Evolutionary conservation across 345 rosid species (phyloP).

Genomic region (Syzygium aqueum): DNA sequence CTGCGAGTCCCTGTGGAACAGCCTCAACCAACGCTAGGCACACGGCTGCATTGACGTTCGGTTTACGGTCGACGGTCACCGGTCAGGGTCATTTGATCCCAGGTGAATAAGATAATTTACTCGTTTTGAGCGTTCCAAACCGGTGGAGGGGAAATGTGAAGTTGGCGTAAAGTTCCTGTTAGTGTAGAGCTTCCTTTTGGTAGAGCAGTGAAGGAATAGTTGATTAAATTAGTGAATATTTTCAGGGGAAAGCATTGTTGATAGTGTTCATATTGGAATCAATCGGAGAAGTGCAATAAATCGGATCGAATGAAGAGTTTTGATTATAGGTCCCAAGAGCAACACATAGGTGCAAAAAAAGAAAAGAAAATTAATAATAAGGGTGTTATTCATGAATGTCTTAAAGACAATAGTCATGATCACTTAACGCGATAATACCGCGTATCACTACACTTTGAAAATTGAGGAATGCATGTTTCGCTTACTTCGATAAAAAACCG

Average conservation of each 20-base stretch:
- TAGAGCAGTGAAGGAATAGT: not conserved
- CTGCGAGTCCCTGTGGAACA: conserved; percentile 82
- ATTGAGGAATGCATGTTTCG: too few species aligned
- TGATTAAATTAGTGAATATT: not conserved
- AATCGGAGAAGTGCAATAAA: not conserved
- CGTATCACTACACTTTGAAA: too few species aligned
- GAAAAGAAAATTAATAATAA: too few species aligned
- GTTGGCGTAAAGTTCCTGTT: not conserved
- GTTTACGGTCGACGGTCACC: not conserved
- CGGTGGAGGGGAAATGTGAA: not conserved
- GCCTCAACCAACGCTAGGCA: conserved; percentile 33
- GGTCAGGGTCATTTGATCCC: not conserved
- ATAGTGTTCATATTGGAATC: not conserved
- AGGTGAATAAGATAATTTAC: not conserved
- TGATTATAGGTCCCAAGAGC: too few species aligned
- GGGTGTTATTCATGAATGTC: too few species aligned
- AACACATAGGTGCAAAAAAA: too few species aligned
- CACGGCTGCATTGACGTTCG: not conserved
- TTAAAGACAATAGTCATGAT: too few species aligned
- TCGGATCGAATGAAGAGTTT: not conserved
- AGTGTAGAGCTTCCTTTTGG: not conserved
- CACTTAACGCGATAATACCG: too few species aligned
- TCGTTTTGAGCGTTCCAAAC: not conserved
- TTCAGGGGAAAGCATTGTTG: not conserved
- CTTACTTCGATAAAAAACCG: too few species aligned